Base-by-base conservation (phyloP, 768 basidiomycete genomes). In the Agrocybe chaxingu region DNA sequence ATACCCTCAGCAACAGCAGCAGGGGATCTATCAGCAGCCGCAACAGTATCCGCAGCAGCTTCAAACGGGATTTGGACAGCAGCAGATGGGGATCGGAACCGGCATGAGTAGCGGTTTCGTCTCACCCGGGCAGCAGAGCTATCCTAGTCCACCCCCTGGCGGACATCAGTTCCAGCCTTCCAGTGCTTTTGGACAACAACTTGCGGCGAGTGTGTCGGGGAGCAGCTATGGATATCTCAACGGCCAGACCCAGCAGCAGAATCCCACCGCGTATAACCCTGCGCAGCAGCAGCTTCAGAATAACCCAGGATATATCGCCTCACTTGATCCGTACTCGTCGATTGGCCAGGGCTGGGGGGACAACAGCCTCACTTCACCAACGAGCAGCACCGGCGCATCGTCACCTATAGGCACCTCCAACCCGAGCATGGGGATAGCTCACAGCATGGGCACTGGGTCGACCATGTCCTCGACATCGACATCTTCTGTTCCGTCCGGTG, bases 151-250 rank as follows among this genome's bases (percentile, higher is more conserved):
- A 44, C 36, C 42, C 18, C 40, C 55, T 45, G 35, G 45, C 3
- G 33, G 30, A 19, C 45, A 56, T 6, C 52, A 56, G 4, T 73
- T 72, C 66, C 84, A 82, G 55, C 79, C 79, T 0, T 66, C 78
- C 4, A 77, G 75, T 58, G 65, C 76, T 6, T 85, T 82, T 56
- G 77, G 81, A 8, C 84, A 83, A 54, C 81, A 81, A 61, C 68
- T 79, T 54, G 61, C 64, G 6, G 65, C 72, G 8, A 61, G 63
- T 39, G 58, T 73, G 10, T 71, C 63, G 41, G 73, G 72, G n/a
- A 66, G 63, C 45, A 72, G 70, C 54, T 75, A 75, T 47, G 62
- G 65, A 0, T 73, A 74, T 56, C 54, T 72, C 33, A 61, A 69
- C 18, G 65, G 67, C 8, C 65, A 61, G 48, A 58, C 60, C 42